phyloP scores from a whole-genome alignment of 108 stramenopile species.

The Hondaea fermentalgiana region DNA sequence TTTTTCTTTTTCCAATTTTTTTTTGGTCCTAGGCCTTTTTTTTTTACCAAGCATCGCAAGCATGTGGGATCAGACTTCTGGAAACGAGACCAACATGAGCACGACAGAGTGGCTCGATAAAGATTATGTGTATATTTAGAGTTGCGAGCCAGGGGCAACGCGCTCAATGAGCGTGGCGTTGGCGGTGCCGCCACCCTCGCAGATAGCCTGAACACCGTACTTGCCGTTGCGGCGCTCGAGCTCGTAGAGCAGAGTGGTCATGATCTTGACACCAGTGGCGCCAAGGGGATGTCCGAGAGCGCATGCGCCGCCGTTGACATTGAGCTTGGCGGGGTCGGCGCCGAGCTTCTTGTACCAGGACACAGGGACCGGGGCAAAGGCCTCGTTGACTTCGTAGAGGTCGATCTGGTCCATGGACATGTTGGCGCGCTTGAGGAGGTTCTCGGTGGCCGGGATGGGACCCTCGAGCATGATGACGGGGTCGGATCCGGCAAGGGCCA shows the following conservation, averaged over 20 bases:
- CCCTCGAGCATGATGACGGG: slow-evolving; percentile 90
- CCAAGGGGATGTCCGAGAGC: slow-evolving; percentile 85
- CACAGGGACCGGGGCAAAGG: slow-evolving; percentile 89
- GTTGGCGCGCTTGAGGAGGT: slow-evolving; percentile 65
- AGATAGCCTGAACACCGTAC: slow-evolving; percentile 24
- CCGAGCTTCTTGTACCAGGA: slow-evolving; percentile 88
- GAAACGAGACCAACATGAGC: neutral
- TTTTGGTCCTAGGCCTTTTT: too few species aligned
- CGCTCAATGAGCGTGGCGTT: slow-evolving; percentile 13
- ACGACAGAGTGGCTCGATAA: too few species aligned
- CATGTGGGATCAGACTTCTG: neutral
- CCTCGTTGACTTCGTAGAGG: slow-evolving; percentile 94
- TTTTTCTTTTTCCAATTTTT: too few species aligned
- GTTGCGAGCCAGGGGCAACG: neutral
- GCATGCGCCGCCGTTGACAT: slow-evolving; percentile 87
- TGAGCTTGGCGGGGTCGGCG: slow-evolving; percentile 80
- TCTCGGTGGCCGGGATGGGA: slow-evolving; percentile 78
- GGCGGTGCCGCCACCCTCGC: slow-evolving; percentile 20
- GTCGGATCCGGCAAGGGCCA: slow-evolving; percentile 70
- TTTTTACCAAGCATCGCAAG: neutral
- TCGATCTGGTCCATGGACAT: slow-evolving; percentile 77
- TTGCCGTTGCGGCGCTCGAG: slow-evolving; percentile 24
- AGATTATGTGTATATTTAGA: neutral
- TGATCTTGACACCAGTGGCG: slow-evolving; percentile 56
- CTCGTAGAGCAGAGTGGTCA: slow-evolving; percentile 21